Conservation (phyloP, 2,329 filamentous ascomycete genomes). For the Fusarium sp. region DNA sequence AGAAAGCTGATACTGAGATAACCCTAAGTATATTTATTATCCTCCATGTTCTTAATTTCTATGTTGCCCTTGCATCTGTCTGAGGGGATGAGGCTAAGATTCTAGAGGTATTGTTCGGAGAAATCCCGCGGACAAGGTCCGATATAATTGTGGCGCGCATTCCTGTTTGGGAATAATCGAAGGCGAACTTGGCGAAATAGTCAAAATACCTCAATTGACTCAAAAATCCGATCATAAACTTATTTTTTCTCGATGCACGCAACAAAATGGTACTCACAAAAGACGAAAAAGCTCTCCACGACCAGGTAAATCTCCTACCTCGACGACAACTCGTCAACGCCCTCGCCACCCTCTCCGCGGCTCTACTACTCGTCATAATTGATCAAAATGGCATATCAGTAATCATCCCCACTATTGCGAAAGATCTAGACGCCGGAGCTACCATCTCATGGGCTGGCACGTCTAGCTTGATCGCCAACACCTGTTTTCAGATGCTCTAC, state of each 20-base stretch:
- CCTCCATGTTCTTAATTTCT: rapidly evolving
- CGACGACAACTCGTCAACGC: neutral
- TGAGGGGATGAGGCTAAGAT: no score
- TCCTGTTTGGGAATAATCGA: neutral
- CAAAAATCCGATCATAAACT: rapidly evolving
- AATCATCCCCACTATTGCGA: neutral
- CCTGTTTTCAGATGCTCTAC: slow-evolving; percentile 5
- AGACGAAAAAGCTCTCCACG: neutral
- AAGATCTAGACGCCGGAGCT: neutral
- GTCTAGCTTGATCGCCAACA: neutral
- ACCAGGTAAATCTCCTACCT: neutral
- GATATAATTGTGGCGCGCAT: neutral
- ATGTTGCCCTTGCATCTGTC: rapidly evolving
- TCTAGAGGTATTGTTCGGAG: rapidly evolving
- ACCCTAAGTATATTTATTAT: rapidly evolving
- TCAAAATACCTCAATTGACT: no score
- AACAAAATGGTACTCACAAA: neutral
- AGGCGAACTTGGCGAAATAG: no score
- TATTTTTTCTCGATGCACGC: rapidly evolving
- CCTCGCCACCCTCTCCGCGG: neutral
- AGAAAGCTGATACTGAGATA: rapidly evolving
- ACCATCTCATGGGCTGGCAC: slow-evolving; percentile 3
- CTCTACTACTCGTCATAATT: neutral
- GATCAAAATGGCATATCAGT: slow-evolving; percentile 6
- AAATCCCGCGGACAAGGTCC: neutral